Evolutionary conservation across 2,329 filamentous ascomycete species (phyloP).

Genomic region (Aaosphaeria arxii): DNA sequence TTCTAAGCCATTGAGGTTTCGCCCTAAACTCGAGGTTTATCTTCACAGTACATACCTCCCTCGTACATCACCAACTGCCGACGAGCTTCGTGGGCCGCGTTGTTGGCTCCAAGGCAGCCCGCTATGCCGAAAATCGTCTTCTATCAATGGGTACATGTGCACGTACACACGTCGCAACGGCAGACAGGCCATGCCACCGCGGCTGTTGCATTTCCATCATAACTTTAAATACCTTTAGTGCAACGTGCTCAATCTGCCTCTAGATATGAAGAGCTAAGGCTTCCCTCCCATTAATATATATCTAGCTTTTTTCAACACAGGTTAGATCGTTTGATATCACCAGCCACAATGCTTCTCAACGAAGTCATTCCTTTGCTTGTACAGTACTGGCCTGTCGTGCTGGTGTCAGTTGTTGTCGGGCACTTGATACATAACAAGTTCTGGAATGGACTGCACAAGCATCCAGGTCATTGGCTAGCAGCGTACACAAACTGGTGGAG

Average conservation of each 20-base stretch:
- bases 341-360: slow-evolving; percentile 34
- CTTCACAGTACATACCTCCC: background rate
- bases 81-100: background rate
- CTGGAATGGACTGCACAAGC: slow-evolving; percentile 61
- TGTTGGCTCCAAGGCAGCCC: background rate
- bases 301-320: slow-evolving; percentile 8
- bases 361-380: slow-evolving; percentile 31
- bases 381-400: slow-evolving; percentile 42
- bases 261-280: background rate
- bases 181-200: background rate
- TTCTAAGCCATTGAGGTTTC: background rate
- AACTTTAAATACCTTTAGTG: background rate
- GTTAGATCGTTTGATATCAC: slow-evolving; percentile 1
- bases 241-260: background rate
- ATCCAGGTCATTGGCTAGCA: slow-evolving; percentile 70
- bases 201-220: background rate
- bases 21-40: background rate
- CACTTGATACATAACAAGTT: slow-evolving; percentile 46
- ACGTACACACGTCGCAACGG: background rate
- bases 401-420: slow-evolving; percentile 26
- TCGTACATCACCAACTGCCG: background rate
- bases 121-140: background rate
- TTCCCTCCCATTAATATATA: slow-evolving; percentile 7
- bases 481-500: slow-evolving; percentile 72
- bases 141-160: background rate